phyloP scores from a whole-genome alignment of 2,329 filamentous ascomycete genomes.

The Fusarium hostae region DNA sequence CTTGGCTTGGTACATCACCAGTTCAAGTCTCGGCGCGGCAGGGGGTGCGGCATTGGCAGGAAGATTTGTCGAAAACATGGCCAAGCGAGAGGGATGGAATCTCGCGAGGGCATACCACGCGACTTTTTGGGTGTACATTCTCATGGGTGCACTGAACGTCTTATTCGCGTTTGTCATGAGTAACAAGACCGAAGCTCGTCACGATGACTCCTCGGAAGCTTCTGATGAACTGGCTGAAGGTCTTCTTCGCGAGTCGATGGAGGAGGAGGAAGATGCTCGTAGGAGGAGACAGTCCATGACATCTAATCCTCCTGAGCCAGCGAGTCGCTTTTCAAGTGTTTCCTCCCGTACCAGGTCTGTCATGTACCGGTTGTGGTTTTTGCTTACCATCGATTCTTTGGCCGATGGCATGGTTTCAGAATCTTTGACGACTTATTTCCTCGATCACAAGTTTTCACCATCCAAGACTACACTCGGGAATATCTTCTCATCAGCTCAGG shows the following conservation, averaged over 20 bases:
- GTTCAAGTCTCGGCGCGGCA: slow-evolving; percentile 65
- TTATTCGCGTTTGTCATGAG: slow-evolving; percentile 59
- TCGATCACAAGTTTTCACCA: slow-evolving; percentile 66
- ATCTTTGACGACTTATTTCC: slow-evolving; percentile 67
- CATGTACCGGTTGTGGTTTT: slow-evolving; percentile 73
- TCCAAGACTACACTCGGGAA: slow-evolving; percentile 69
- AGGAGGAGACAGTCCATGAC: slow-evolving; percentile 8
- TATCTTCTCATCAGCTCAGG: slow-evolving; percentile 64
- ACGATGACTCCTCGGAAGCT: slow-evolving; percentile 36
- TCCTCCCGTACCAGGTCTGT: slow-evolving; percentile 66
- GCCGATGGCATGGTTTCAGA: slow-evolving; percentile 74
- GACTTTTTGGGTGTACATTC: slow-evolving; percentile 67
- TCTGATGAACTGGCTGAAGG: slow-evolving; percentile 39
- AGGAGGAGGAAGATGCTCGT: slow-evolving; percentile 18
- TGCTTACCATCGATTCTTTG: slow-evolving; percentile 71
- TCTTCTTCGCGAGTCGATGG: slow-evolving; percentile 38
- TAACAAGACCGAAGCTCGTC: slow-evolving; percentile 60
- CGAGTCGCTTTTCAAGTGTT: slow-evolving; percentile 62
- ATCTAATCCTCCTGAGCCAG: slow-evolving; percentile 28
- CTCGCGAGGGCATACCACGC: slow-evolving; percentile 65
- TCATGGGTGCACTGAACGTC: slow-evolving; percentile 65
- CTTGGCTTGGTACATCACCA: slow-evolving; percentile 73
- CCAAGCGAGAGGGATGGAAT: slow-evolving; percentile 59
- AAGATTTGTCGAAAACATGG: slow-evolving; percentile 60
- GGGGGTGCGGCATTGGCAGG: slow-evolving; percentile 65